phyloP scores from a whole-genome alignment of 768 basidiomycete genomes.

The Tremella fuciformis region DNA sequence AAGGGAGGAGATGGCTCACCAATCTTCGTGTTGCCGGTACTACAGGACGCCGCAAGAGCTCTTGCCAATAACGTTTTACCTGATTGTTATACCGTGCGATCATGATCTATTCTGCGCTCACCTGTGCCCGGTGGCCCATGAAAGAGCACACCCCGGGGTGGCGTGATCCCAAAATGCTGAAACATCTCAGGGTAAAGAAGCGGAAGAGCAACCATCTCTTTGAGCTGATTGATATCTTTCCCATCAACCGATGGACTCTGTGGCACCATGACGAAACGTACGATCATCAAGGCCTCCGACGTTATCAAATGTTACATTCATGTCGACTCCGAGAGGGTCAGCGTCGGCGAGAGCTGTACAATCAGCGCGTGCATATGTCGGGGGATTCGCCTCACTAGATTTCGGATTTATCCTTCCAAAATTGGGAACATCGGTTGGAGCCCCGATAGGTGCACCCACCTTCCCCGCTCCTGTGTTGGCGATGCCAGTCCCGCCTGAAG shows the following conservation, averaged over 20 bases:
- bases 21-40: slow-evolving; percentile 79
- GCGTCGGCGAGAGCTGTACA: slow-evolving; percentile 80
- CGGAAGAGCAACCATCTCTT: slow-evolving; percentile 97
- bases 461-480: slow-evolving; percentile 57
- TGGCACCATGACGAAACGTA: slow-evolving; percentile 53
- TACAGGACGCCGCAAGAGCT: slow-evolving; percentile 88
- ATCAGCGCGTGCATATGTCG: background rate
- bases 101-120: slow-evolving; percentile 53
- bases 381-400: slow-evolving; percentile 19
- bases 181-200: slow-evolving; percentile 95
- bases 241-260: background rate
- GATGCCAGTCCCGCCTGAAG: slow-evolving; percentile 55
- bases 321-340: slow-evolving; percentile 90
- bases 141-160: slow-evolving; percentile 92
- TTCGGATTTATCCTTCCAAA: slow-evolving; percentile 31
- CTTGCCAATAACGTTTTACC: slow-evolving; percentile 84
- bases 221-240: slow-evolving; percentile 87
- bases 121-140: slow-evolving; percentile 99
- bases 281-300: slow-evolving; percentile 94
- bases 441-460: slow-evolving; percentile 64
- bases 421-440: slow-evolving; percentile 39
- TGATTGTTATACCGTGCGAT: slow-evolving; percentile 53
- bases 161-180: slow-evolving; percentile 86
- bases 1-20: slow-evolving; percentile 58
- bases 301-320: slow-evolving; percentile 91